A percentile compares a stretch with the other conserved stretches of the same genome.
These are phyloP conservation scores for Ceratocystis smalleyi DNA, from an alignment of 2,329 filamentous ascomycete species.

Conservation along the genomic window DNA sequence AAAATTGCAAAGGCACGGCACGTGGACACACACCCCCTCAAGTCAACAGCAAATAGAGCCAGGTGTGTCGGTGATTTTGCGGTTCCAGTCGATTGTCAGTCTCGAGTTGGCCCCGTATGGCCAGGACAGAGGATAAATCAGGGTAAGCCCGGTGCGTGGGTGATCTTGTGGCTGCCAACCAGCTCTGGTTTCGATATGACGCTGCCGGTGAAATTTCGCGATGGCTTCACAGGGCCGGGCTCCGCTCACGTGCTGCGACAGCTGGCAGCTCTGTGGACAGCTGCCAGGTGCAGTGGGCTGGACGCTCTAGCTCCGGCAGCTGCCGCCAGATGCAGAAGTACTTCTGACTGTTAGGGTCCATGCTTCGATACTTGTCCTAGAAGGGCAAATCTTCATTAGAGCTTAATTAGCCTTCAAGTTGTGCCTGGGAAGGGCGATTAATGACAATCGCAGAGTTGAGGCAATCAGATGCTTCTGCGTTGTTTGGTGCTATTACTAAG, in stretches of 20 bases:
- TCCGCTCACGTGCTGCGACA: slow-evolving; percentile 14
- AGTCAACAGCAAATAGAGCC: neutral
- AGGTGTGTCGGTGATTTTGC: neutral
- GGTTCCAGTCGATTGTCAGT: neutral
- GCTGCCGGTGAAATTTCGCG: slow-evolving; percentile 15
- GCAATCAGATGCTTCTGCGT: too few species aligned
- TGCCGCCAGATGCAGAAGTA: neutral
- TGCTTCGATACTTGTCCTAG: neutral
- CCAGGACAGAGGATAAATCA: neutral
- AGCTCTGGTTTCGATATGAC: neutral
- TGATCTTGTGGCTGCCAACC: neutral
- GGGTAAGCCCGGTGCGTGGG: slow-evolving; percentile 9
- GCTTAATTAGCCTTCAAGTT: neutral
- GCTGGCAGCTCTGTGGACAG: neutral
- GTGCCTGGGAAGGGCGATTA: neutral
- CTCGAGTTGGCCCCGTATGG: neutral
- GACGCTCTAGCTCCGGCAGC: neutral
- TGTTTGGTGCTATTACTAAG: too few species aligned
- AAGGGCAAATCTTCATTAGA: neutral
- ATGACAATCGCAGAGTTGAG: neutral
- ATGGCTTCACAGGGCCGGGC: slow-evolving; percentile 11
- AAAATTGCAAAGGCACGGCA: neutral
- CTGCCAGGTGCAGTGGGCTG: neutral
- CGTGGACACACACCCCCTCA: neutral
- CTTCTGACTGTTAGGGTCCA: neutral